phyloP scores from a whole-genome alignment of 768 basidiomycete genomes.

The Lactarius evosmus region DNA sequence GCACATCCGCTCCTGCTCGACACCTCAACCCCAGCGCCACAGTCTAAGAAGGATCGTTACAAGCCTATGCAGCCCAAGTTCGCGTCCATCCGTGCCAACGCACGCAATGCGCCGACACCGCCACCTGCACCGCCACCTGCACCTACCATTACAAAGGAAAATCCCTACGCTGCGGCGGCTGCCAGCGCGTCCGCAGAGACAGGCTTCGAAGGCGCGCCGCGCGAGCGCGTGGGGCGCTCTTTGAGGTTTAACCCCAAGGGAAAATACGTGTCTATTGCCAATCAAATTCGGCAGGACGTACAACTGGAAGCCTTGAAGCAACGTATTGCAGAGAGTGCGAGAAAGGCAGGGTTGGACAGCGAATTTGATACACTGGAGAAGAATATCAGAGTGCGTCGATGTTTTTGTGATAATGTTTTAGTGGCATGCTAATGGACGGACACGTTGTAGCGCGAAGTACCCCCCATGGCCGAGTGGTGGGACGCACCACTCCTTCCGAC shows the following conservation, averaged over 20 bases:
- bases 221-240: constrained; percentile 61
- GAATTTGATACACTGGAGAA: constrained; percentile 91
- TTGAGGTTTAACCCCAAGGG: constrained; percentile 93
- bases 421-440: constrained; percentile 1
- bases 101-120: constrained; percentile 68
- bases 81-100: constrained; percentile 90
- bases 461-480: constrained; percentile 97
- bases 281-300: constrained; percentile 66
- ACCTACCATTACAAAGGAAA: constrained; percentile 45
- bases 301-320: constrained; percentile 90
- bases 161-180: constrained; percentile 70
- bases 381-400: constrained; percentile 66
- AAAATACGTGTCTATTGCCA: constrained; percentile 76
- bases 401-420: constrained; percentile 3
- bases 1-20: constrained; percentile 86
- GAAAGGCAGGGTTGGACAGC: constrained; percentile 91
- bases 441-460: constrained; percentile 64
- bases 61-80: constrained; percentile 99
- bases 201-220: constrained; percentile 70
- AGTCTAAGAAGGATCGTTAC: constrained; percentile 87
- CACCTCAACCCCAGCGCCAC: constrained; percentile 51
- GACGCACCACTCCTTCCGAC: constrained; percentile 81
- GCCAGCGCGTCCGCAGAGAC: constrained; percentile 49
- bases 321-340: constrained; percentile 87
- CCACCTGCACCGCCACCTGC: constrained; percentile 40